Percentiles rank a stretch among this genome's conserved stretches.
phyloP scores from a whole-genome alignment of 371 early-diverging fungal genomes.

The Mucor piriformis region DNA sequence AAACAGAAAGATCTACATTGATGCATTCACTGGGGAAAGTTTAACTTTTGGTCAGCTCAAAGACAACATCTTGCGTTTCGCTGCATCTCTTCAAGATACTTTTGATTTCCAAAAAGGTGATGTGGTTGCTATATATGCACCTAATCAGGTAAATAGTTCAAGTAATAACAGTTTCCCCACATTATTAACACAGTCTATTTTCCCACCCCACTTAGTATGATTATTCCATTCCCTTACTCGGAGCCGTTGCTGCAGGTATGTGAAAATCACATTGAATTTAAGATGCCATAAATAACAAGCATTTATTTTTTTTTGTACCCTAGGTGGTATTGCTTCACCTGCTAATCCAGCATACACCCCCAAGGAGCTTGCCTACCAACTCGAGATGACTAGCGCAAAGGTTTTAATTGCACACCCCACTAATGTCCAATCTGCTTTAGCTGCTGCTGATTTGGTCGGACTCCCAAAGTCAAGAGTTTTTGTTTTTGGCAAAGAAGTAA shows the following conservation, averaged over 20 bases:
- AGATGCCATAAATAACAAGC: neutral
- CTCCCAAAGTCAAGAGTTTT: conserved; percentile 56
- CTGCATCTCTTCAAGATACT: conserved; percentile 68
- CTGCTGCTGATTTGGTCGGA: conserved; percentile 61
- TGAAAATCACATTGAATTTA: too few species aligned
- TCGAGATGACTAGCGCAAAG: conserved; percentile 69
- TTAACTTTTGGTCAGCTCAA: conserved; percentile 70
- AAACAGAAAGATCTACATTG: conserved; percentile 56
- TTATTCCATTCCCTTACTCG: conserved; percentile 42
- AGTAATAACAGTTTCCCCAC: neutral
- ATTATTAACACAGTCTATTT: neutral
- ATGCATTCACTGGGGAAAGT: conserved; percentile 54
- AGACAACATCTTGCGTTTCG: conserved; percentile 59
- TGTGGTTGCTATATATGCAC: conserved; percentile 67
- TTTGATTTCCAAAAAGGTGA: conserved; percentile 65
- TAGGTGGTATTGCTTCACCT: conserved; percentile 72
- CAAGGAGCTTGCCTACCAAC: conserved; percentile 75
- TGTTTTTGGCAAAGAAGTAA: conserved; percentile 56
- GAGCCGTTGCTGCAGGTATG: conserved; percentile 45
- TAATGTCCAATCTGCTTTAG: conserved; percentile 52
- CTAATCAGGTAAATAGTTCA: conserved; percentile 62
- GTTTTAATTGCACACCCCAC: conserved; percentile 57
- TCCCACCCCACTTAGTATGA: too few species aligned
- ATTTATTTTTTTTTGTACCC: neutral
- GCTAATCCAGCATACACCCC: conserved; percentile 80